Conservation (phyloP, 2,329 filamentous ascomycete genomes). For the Ascomycota sp. region DNA sequence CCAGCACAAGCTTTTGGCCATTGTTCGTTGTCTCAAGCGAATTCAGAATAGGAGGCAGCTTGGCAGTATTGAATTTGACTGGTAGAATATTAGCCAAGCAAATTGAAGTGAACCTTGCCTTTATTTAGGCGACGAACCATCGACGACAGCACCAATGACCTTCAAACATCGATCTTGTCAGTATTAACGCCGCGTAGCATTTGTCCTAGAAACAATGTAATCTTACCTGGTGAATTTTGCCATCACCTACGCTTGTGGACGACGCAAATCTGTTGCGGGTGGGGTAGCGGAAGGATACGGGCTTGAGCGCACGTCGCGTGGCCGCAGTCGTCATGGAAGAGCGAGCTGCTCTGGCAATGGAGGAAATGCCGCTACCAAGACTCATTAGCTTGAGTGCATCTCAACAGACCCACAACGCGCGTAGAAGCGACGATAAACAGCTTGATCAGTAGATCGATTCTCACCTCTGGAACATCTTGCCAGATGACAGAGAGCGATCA, state of each 20-base stretch:
- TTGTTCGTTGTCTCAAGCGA: constrained; percentile 80
- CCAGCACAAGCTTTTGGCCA: constrained; percentile 82
- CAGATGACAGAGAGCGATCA: constrained; percentile 42
- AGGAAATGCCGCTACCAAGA: constrained; percentile 39
- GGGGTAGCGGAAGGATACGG: constrained; percentile 31
- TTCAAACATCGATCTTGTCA: constrained; percentile 30
- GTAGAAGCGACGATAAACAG: constrained; percentile 6
- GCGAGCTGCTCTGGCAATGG: constrained; percentile 38
- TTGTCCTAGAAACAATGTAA: not conserved
- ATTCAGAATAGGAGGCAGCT: constrained; percentile 93
- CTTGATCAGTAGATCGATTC: constrained; percentile 16
- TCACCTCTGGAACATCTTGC: constrained; percentile 69
- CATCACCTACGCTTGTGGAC: constrained; percentile 33
- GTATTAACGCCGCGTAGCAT: constrained; percentile 3
- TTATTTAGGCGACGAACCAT: constrained; percentile 43
- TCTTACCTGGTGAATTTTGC: constrained; percentile 44
- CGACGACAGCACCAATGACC: constrained; percentile 97
- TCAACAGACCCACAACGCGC: constrained; percentile 20
- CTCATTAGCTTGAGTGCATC: constrained; percentile 22
- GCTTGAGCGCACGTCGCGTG: constrained; percentile 33
- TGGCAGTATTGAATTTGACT: constrained; percentile 93
- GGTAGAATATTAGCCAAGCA: constrained; percentile 11
- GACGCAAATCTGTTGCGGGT: constrained; percentile 35
- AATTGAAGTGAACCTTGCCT: no score
- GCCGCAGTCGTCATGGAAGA: constrained; percentile 34